Conservation (phyloP, 768 basidiomycete genomes). For the Pluteus cervinus region DNA sequence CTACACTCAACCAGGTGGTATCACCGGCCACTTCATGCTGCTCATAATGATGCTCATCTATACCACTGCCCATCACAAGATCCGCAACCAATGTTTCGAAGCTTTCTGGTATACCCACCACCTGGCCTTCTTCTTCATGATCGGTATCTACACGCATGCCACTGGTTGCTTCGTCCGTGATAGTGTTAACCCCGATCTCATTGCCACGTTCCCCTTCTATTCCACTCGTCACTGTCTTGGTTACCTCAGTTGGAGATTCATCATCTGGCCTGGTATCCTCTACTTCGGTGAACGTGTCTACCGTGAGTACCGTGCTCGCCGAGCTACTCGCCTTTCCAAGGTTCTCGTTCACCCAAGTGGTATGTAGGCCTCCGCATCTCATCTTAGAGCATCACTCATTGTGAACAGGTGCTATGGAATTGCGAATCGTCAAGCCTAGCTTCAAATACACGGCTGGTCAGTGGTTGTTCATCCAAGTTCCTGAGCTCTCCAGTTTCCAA, state of each 20-base stretch:
- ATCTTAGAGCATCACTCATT: conserved; percentile 7
- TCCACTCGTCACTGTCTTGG: conserved; percentile 83
- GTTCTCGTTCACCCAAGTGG: conserved; percentile 88
- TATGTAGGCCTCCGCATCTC: conserved; percentile 23
- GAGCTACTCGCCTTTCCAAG: conserved; percentile 73
- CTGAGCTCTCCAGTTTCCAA: conserved; percentile 76
- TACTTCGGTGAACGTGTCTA: conserved; percentile 87
- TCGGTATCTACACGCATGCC: conserved; percentile 85
- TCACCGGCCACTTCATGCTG: conserved; percentile 94
- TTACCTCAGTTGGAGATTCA: conserved; percentile 87
- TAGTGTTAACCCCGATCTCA: conserved; percentile 65
- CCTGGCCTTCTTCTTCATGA: conserved; percentile 91
- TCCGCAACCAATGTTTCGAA: conserved; percentile 88
- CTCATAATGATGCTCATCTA: conserved; percentile 93
- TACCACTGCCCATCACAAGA: conserved; percentile 83
- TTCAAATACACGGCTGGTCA: conserved; percentile 90
- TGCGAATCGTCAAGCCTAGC: conserved; percentile 86
- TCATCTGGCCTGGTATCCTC: conserved; percentile 85
- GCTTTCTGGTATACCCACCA: conserved; percentile 98
- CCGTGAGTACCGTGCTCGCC: conserved; percentile 76
- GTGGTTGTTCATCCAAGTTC: conserved; percentile 88
- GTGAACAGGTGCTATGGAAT: conserved; percentile 76
- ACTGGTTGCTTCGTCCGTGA: conserved; percentile 96
- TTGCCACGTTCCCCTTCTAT: conserved; percentile 78
- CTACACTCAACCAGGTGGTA: conserved; percentile 84